Evolutionary conservation across 1,139 yeast species (phyloP).

Genomic region (Blastobotrys indianensis): DNA sequence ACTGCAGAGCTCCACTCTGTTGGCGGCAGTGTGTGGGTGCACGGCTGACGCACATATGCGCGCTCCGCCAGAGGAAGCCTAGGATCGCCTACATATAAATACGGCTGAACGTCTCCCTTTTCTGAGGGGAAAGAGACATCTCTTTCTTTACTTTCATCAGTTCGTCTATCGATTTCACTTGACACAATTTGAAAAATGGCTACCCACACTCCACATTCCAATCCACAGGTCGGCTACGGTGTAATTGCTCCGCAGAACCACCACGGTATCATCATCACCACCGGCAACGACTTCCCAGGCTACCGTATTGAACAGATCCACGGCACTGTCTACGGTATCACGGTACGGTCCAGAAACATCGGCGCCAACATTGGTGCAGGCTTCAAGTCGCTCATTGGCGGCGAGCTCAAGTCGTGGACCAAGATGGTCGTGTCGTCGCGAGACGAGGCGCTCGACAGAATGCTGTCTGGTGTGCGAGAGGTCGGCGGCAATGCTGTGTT

Average conservation of each 20-base stretch:
- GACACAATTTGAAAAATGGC: constrained; percentile 6
- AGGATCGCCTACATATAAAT: too few species aligned
- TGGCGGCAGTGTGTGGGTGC: too few species aligned
- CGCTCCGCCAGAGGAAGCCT: too few species aligned
- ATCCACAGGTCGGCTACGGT: constrained; percentile 11
- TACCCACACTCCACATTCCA: constrained; percentile 2
- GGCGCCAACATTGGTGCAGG: constrained; percentile 23
- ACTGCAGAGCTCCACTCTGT: too few species aligned
- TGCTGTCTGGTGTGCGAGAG: constrained; percentile 21
- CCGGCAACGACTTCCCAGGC: constrained; percentile 26
- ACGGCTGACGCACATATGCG: too few species aligned
- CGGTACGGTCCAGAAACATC: constrained; percentile 22
- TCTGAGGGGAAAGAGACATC: too few species aligned
- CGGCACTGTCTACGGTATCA: constrained; percentile 25
- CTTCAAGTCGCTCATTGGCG: constrained; percentile 23
- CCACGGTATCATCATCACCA: constrained; percentile 17
- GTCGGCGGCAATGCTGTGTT: constrained; percentile 25
- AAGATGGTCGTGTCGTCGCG: constrained; percentile 22
- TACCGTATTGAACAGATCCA: constrained; percentile 18
- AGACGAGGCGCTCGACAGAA: constrained; percentile 24
- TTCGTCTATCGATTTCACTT: too few species aligned
- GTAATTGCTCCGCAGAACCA: constrained; percentile 10
- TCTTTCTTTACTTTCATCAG: too few species aligned
- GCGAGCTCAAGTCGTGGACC: constrained; percentile 22
- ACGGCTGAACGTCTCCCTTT: too few species aligned